phyloP scores from a whole-genome alignment of 768 basidiomycete genomes.

The Panellus pusillus region DNA sequence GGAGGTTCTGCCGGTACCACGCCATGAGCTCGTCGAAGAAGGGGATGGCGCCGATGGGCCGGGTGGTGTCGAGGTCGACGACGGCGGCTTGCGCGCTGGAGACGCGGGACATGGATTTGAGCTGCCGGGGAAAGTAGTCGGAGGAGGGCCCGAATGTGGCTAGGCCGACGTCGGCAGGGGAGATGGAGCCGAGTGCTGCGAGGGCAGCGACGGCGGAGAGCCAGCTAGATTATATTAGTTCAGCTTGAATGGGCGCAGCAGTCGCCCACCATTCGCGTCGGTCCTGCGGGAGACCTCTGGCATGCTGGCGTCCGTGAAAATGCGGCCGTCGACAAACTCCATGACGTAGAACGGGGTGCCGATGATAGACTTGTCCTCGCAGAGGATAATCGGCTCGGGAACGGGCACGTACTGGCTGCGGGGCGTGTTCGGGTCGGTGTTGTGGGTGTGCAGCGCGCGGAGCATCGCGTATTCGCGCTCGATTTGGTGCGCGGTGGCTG shows the following conservation, averaged over 20 bases:
- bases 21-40: constrained; percentile 65
- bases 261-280: constrained; percentile 67
- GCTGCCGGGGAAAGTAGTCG: constrained; percentile 91
- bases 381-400: constrained; percentile 80
- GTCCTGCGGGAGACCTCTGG: constrained; percentile 62
- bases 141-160: constrained; percentile 68
- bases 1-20: constrained; percentile 77
- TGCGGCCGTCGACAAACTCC: constrained; percentile 93
- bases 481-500: constrained; percentile 90
- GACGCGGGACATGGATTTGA: constrained; percentile 82
- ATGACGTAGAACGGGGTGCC: constrained; percentile 96
- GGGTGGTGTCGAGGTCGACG: constrained; percentile 62
- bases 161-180: constrained; percentile 67
- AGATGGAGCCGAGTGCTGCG: constrained; percentile 62
- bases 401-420: constrained; percentile 68
- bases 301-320: constrained; percentile 86
- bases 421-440: constrained; percentile 52
- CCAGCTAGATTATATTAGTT: constrained; percentile 54
- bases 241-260: neutral
- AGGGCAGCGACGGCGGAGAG: constrained; percentile 72
- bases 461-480: constrained; percentile 91
- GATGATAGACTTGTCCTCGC: constrained; percentile 72
- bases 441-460: constrained; percentile 73
- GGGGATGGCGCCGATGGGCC: constrained; percentile 70
- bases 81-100: constrained; percentile 76